phyloP scores from a whole-genome alignment of 2,329 filamentous ascomycete genomes.

The Aspergillus calidoustus region DNA sequence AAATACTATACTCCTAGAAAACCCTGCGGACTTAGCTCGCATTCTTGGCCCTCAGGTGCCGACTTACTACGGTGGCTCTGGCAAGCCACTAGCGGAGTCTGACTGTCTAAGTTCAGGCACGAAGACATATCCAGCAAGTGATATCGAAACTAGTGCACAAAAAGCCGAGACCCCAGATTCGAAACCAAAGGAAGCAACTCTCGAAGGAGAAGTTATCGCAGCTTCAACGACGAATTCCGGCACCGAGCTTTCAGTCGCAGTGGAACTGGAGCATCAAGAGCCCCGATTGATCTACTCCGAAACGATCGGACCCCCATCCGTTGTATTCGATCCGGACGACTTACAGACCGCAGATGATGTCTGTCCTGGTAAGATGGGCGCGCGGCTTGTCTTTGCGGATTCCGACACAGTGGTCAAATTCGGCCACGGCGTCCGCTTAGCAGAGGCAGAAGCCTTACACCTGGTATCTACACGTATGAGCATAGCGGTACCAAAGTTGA shows the following conservation, averaged over 20 bases:
- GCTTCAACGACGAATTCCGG: background rate
- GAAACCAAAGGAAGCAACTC: too few relatives aligned
- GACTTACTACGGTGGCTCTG: background rate
- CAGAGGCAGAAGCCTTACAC: conserved; percentile 22
- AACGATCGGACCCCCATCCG: conserved; percentile 18
- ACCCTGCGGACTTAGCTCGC: too few relatives aligned
- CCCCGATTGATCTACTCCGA: conserved; percentile 19
- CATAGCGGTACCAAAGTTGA: too few relatives aligned
- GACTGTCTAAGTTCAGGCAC: background rate
- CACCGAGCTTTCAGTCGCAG: background rate
- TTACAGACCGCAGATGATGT: conserved; percentile 3
- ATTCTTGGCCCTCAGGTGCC: too few relatives aligned
- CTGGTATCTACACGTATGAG: conserved; percentile 17
- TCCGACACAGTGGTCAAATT: conserved; percentile 21
- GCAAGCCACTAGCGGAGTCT: background rate
- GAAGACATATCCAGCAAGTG: background rate
- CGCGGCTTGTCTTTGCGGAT: conserved; percentile 18
- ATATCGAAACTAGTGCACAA: too few relatives aligned
- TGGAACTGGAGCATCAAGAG: background rate
- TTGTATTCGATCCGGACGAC: conserved; percentile 16
- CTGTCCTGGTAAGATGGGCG: conserved; percentile 20
- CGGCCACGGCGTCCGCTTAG: conserved; percentile 22
- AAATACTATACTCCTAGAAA: too few relatives aligned
- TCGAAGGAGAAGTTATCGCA: too few relatives aligned
- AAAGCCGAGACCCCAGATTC: too few relatives aligned